phyloP scores from a whole-genome alignment of 192 early-diverging fungal genomes.

The Coemansia brasiliensis region DNA sequence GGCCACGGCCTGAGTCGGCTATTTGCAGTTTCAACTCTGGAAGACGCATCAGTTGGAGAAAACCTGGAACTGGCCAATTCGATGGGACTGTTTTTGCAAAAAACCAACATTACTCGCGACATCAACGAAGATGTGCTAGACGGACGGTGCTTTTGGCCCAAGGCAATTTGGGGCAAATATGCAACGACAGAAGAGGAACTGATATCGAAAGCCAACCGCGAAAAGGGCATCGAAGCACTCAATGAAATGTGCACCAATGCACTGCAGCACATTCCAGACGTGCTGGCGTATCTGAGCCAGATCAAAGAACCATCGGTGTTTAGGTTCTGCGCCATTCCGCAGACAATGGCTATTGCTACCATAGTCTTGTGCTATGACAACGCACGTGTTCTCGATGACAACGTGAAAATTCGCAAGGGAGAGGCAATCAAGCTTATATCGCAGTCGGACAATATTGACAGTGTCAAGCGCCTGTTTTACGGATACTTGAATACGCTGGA shows the following conservation, averaged over 20 bases:
- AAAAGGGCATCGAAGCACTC: constrained; percentile 74
- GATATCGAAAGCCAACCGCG: constrained; percentile 65
- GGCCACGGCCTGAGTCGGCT: constrained; percentile 90
- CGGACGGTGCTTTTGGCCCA: constrained; percentile 94
- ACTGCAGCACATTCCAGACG: constrained; percentile 79
- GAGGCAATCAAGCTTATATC: constrained; percentile 74
- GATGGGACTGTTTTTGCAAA: constrained; percentile 99
- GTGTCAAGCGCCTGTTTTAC: constrained; percentile 66
- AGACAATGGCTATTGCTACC: constrained; percentile 98
- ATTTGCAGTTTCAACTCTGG: constrained; percentile 84
- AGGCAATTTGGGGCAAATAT: constrained; percentile 89
- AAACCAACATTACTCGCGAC: constrained; percentile 97
- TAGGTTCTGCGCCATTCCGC: constrained; percentile 97
- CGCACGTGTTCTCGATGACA: constrained; percentile 69
- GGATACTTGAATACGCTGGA: constrained; percentile 64
- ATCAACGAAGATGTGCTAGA: constrained; percentile 88
- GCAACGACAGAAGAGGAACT: constrained; percentile 70
- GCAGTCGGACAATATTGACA: constrained; percentile 56
- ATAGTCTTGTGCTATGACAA: constrained; percentile 87
- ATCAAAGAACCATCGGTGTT: constrained; percentile 82
- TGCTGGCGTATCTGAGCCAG: constrained; percentile 79
- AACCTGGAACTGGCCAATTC: constrained; percentile 71
- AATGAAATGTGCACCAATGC: constrained; percentile 88
- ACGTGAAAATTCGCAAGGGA: constrained; percentile 93
- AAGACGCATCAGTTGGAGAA: constrained; percentile 59